Conservation (phyloP, 1,284 basidiomycete species). For the Serendipita sp. region DNA sequence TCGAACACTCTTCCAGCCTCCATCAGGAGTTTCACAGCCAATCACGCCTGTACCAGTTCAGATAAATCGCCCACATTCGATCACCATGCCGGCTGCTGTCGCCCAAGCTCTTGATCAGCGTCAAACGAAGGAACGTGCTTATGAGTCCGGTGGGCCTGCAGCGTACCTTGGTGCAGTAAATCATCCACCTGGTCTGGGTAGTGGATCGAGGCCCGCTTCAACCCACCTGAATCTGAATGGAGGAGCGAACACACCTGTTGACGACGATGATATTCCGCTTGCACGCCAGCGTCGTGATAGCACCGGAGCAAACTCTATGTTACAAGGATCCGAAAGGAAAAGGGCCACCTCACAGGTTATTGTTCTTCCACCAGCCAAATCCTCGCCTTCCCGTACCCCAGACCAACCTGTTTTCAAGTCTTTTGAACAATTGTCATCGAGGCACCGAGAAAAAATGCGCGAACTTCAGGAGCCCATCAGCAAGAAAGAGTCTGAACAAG, state of each 20-base stretch:
- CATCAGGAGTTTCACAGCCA: constrained; percentile 58
- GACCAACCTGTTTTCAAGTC: constrained; percentile 23
- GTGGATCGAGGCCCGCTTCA: neutral
- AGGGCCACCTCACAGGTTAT: constrained; percentile 30
- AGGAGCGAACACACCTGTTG: constrained; percentile 4
- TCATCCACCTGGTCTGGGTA: neutral
- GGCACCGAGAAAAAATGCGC: constrained; percentile 67
- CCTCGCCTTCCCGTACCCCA: constrained; percentile 18
- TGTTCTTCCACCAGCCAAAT: constrained; percentile 50
- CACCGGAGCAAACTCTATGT: constrained; percentile 1
- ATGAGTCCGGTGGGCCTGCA: constrained; percentile 25
- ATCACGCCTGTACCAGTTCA: constrained; percentile 45
- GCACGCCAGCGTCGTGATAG: neutral
- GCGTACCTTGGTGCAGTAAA: neutral
- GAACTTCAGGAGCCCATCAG: constrained; percentile 62
- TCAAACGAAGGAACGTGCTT: constrained; percentile 47
- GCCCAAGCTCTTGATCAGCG: constrained; percentile 54
- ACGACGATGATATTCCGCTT: neutral
- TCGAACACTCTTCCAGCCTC: constrained; percentile 64
- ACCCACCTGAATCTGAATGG: constrained; percentile 3
- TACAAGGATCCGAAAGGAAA: constrained; percentile 14
- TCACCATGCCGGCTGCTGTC: constrained; percentile 52
- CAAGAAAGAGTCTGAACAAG: constrained; percentile 53
- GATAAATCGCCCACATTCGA: constrained; percentile 26
- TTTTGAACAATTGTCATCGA: constrained; percentile 64